Base-by-base conservation (phyloP, 805 yeast genomes). In the Metschnikowia noctiluminum region DNA sequence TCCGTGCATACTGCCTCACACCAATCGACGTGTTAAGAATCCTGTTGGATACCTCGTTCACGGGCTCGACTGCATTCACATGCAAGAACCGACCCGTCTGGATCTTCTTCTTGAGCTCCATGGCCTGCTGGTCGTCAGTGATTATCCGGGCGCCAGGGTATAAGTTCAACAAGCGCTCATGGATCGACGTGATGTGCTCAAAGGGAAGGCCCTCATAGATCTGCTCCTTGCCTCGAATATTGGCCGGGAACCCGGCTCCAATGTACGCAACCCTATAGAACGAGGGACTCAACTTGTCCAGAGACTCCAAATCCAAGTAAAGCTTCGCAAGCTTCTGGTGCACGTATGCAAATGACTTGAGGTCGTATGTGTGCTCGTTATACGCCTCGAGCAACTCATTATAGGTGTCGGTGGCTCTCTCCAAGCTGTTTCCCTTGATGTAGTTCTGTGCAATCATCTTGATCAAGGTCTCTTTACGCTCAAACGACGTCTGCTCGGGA, bases 151-250 rank as follows among this genome's bases (percentile, higher is more conserved):
- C 88, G 43, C 96, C 96, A 28, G 94, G 95, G 64, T 88, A 87
- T 41, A 87, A 66, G 59, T 82, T 79, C 57, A 84, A 76, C 51
- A 90, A 69, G 56, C 96, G 74, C 58, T 84, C 87, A 58, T 86
- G 89, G 63, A 89, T 86, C 3, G 92, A 83, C 2, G 90, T 82
- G 50, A 89, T 83, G 64, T 87, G 94, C 63, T 89, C 97, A 69
- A 87, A 89, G 30, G 96, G 89, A 45, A 81, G 73, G 6, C 96
- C 96, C 67, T 89, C 96, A 61, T 84, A 87, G 45, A 89, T 85
- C 62, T 85, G 89, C 51, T 82, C 83, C 60, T 85, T 81, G 41
- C 87, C 87, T 59, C 96, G 74, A 42, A 87, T 76, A 35, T 90
- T 79, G 31, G 71, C 73, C 7, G 96, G 96, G 75, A 89, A 89